These are phyloP conservation scores for Alternaria triticimaculans DNA, from an alignment of 2,329 filamentous ascomycete species.

Conservation along the genomic window DNA sequence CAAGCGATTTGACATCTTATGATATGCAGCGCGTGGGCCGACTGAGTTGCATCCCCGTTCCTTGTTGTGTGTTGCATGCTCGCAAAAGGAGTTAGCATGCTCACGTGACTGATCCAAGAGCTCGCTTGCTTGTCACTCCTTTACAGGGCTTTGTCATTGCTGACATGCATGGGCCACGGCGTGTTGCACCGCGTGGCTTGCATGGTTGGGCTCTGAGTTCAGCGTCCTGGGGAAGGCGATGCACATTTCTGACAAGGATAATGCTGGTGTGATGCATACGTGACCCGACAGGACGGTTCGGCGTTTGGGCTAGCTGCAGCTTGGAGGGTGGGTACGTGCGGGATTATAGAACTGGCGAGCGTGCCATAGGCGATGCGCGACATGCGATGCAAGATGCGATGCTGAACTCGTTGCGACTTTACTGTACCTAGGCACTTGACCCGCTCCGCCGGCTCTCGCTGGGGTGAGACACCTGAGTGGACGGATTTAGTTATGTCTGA, in stretches of 20 bases:
- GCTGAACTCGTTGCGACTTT: neutral
- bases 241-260: neutral
- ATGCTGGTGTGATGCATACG: neutral
- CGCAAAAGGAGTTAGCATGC: neutral
- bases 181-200: constrained; percentile 15
- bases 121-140: neutral
- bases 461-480: neutral
- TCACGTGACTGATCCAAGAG: constrained; percentile 5
- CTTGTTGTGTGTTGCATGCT: neutral
- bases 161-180: constrained; percentile 8
- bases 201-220: constrained; percentile 13
- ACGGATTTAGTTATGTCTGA: neutral
- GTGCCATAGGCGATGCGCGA: neutral
- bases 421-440: neutral
- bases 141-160: neutral
- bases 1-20: neutral
- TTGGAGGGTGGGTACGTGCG: neutral
- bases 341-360: neutral
- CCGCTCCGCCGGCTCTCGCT: neutral
- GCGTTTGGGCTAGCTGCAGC: neutral
- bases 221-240: neutral
- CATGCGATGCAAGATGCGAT: neutral
- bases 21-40: neutral
- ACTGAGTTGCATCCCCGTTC: neutral
- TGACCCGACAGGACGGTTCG: constrained; percentile 2